Evolutionary conservation across 371 early-diverging fungal genomes (phyloP), one percentile per base, ranked within the genome.

Genomic region (Mortierella sp.): DNA sequence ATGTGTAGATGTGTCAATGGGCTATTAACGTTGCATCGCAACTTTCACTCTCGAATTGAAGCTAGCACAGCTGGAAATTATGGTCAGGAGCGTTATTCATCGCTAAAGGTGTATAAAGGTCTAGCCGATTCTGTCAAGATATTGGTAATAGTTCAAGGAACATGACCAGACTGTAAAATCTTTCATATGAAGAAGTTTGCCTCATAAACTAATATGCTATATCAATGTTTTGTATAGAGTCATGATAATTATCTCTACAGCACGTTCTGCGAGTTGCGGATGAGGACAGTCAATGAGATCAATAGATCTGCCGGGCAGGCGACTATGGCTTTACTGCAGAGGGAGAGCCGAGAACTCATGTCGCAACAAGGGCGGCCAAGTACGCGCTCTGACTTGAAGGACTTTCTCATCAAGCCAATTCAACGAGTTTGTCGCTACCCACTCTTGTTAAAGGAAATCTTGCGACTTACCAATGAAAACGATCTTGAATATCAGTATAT

Each of bases 341-440:
- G 57, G 15, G 75, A 80, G 32, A 56, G 75, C 53, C 70, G 64
- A 23, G 75, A 80, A 9, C 57, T 80, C 17, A 63, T 80, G 65
- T 37, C 60, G 6, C 71, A 68, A 22, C 81, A 75, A n/a, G 64
- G 61, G 23, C 71, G 81, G 1, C 67, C 64, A 12, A 64, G 57
- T 19, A 34, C 71, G 19, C 75, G 75, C 5, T 51, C 60, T 0
- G 81, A 80, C 51, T 47, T 80, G 54, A 80, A 75, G 17, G 81
- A 80, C 23, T 90, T 94, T 83, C 88, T 99, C 42, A 97, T 99
- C 83, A 96, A 96, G 79, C 99, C 99, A 1, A 93, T 98, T 0
- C 99, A 99, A 82, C 91, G 99, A 49, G 93, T 98, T 65, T 96
- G 97, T 87, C 97, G 96, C 83, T 99, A 98, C 83, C 96, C 97